These are phyloP conservation scores for Aurantiochytrium sp. DNA, from an alignment of 108 stramenopile genomes.

Conservation along the genomic window DNA sequence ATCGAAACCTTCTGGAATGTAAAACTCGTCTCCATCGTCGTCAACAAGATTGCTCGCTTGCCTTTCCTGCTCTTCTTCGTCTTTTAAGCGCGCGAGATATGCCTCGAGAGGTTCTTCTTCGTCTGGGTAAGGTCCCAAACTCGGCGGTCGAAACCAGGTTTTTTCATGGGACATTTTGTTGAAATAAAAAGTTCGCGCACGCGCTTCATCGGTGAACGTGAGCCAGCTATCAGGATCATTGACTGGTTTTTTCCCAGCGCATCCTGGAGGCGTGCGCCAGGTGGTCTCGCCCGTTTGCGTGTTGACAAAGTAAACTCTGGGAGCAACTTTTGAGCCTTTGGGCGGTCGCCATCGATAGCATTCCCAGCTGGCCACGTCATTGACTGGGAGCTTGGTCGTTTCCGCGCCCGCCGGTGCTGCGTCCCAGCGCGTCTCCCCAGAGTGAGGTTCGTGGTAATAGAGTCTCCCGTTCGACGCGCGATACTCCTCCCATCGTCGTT, in stretches of 20 bases:
- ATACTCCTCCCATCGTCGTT: neutral
- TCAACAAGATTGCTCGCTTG: neutral
- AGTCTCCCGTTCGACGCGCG: neutral
- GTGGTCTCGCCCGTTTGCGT: neutral
- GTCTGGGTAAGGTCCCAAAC: neutral
- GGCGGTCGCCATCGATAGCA: neutral
- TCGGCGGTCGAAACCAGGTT: neutral
- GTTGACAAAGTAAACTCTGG: neutral
- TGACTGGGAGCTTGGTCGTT: neutral
- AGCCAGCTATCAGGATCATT: neutral
- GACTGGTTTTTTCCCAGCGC: neutral
- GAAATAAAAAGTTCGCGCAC: neutral
- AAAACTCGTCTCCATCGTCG: neutral
- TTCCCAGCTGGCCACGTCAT: neutral
- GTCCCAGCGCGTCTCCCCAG: neutral
- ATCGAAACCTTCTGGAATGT: neutral
- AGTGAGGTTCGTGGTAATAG: neutral
- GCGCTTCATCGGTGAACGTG: neutral
- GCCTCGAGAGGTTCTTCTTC: neutral
- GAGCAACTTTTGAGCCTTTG: neutral
- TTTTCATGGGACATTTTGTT: conserved; percentile 4
- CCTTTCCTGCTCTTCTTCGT: neutral
- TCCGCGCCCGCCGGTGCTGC: neutral
- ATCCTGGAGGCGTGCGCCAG: neutral
- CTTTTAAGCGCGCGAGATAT: neutral